Conservation (phyloP, 2,329 filamentous ascomycete species). For the Magnaporthiopsis rhizophila region DNA sequence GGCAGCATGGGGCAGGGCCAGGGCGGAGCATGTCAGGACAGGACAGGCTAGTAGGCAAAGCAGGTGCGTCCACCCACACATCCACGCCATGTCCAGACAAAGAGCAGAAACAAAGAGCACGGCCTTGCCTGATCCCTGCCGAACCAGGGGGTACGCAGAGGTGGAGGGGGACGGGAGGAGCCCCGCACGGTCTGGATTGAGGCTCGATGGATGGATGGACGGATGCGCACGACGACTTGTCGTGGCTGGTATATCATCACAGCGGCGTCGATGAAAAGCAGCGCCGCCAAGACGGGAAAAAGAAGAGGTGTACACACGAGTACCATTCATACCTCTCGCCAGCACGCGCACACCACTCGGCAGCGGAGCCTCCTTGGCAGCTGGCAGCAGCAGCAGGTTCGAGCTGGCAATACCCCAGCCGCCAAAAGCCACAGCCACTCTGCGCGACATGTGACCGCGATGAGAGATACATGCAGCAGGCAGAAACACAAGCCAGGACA, state of each 20-base stretch:
- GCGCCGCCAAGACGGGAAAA: not conserved
- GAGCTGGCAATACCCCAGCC: no score
- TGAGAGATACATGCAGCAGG: not conserved
- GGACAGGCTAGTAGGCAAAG: constrained; percentile 13
- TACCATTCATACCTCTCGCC: not conserved
- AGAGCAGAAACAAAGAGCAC: constrained; percentile 1
- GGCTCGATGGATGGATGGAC: not conserved
- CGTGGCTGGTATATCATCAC: not conserved
- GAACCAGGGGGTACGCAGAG: not conserved
- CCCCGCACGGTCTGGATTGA: not conserved
- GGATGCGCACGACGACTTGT: not conserved
- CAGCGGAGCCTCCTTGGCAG: no score
- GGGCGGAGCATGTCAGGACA: not conserved
- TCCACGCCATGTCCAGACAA: not conserved
- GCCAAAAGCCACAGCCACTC: not conserved
- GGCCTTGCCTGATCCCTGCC: not conserved
- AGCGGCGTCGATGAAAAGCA: not conserved
- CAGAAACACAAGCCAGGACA: not conserved
- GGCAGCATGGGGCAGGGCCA: not conserved
- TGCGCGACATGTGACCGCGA: not conserved
- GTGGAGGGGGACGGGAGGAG: not conserved
- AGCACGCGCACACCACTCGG: not conserved
- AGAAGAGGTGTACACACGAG: not conserved
- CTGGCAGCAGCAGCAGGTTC: not conserved
- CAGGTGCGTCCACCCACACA: constrained; percentile 15